These are phyloP conservation scores for Backusella australiensis DNA, from an alignment of 192 early-diverging fungal species.

Conservation along the genomic window DNA sequence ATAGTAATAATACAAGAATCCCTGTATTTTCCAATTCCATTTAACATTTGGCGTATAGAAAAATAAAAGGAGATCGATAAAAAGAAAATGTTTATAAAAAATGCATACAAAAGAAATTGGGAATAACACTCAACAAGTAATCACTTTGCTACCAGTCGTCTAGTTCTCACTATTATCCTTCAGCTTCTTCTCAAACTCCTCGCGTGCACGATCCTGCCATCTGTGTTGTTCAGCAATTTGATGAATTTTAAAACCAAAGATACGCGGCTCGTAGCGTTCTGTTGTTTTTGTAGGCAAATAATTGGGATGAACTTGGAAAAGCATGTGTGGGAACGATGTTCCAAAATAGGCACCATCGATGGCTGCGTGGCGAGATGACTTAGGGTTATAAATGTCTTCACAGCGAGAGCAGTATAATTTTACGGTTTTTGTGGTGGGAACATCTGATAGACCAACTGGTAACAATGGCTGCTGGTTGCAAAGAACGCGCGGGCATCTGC, in stretches of 20 bases:
- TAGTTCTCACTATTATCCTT: neutral
- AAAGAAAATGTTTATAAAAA: neutral
- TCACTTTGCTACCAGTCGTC: neutral
- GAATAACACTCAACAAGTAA: neutral
- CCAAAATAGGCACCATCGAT: constrained; percentile 97
- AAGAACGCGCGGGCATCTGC: constrained; percentile 88
- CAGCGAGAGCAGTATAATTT: constrained; percentile 95
- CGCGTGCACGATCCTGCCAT: constrained; percentile 82
- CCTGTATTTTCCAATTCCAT: neutral
- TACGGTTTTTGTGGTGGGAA: constrained; percentile 77
- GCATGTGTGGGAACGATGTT: constrained; percentile 92
- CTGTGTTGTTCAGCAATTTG: constrained; percentile 80
- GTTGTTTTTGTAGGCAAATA: constrained; percentile 72
- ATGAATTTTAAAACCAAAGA: constrained; percentile 97
- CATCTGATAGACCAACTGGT: constrained; percentile 88
- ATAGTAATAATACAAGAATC: neutral
- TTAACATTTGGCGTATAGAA: neutral
- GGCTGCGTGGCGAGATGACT: constrained; percentile 72
- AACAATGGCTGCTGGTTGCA: constrained; percentile 87
- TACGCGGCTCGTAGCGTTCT: constrained; percentile 87
- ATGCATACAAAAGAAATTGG: neutral
- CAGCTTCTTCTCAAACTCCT: constrained; percentile 30
- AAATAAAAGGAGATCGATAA: neutral
- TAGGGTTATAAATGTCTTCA: constrained; percentile 93
- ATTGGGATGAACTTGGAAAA: constrained; percentile 86